These are phyloP conservation scores for Moesziomyces sp. DNA, from an alignment of 1,284 basidiomycete species.

Conservation along the genomic window DNA sequence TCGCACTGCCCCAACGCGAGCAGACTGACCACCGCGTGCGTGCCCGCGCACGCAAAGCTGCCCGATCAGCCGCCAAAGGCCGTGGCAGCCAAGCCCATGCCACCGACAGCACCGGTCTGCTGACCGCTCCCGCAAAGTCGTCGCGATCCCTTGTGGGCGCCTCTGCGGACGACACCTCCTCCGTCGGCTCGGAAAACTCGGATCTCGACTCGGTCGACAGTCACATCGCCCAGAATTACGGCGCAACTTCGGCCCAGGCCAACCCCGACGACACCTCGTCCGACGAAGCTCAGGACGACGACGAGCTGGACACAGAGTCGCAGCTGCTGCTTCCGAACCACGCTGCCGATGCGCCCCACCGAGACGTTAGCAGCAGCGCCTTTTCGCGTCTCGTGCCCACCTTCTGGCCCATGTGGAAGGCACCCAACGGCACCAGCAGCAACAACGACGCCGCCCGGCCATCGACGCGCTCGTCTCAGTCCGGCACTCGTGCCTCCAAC, in stretches of 20 bases:
- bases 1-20: constrained; percentile 39
- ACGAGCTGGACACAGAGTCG: constrained; percentile 26
- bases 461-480: constrained; percentile 1
- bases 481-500: constrained; percentile 2
- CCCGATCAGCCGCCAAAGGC: constrained; percentile 25
- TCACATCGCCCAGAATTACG: constrained; percentile 64
- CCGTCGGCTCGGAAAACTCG: constrained; percentile 52
- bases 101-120: constrained; percentile 9
- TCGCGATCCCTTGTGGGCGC: constrained; percentile 7
- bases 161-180: constrained; percentile 45
- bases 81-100: constrained; percentile 9
- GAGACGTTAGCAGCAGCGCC: constrained; percentile 57
- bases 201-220: constrained; percentile 64
- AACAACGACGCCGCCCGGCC: constrained; percentile 4
- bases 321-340: constrained; percentile 4
- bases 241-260: constrained; percentile 7
- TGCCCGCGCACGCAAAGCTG: constrained; percentile 32
- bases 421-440: constrained; percentile 24
- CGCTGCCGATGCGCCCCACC: constrained; percentile 5
- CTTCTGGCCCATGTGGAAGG: constrained; percentile 66
- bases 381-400: constrained; percentile 56
- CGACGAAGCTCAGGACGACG: constrained; percentile 19
- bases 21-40: constrained; percentile 21
- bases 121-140: constrained; percentile 16
- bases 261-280: constrained; percentile 26